Conservation (phyloP, 345 rosid species). For the Eucalyptus pauciflora region DNA sequence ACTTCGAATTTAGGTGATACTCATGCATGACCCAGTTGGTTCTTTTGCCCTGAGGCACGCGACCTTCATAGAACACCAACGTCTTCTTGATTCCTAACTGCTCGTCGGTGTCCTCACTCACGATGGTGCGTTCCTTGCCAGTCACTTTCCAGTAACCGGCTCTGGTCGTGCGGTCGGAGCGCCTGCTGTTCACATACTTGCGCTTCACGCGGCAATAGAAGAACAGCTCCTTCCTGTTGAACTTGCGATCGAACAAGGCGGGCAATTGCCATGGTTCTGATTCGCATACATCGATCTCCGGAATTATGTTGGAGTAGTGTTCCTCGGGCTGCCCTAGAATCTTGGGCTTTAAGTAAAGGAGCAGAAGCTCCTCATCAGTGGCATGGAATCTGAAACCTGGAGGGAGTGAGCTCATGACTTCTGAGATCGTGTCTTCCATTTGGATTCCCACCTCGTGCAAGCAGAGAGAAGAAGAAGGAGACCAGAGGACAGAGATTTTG, state of each 20-base stretch:
- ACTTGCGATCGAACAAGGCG: neutral
- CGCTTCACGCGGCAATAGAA: slow-evolving; percentile 21
- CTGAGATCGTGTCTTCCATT: neutral
- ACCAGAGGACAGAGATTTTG: neutral
- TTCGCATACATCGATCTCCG: slow-evolving; percentile 17
- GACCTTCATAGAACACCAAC: slow-evolving; percentile 17
- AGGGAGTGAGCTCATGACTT: neutral
- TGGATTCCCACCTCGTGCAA: neutral
- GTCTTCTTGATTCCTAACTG: slow-evolving; percentile 27
- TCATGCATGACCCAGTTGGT: slow-evolving; percentile 39
- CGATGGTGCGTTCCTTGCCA: slow-evolving; percentile 7
- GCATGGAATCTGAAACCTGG: slow-evolving; percentile 36
- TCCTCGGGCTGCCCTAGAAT: neutral
- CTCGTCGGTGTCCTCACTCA: neutral
- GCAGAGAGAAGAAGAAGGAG: neutral
- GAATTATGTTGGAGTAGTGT: neutral
- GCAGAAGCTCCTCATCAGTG: slow-evolving; percentile 26
- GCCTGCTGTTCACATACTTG: slow-evolving; percentile 6
- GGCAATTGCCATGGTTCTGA: slow-evolving; percentile 45
- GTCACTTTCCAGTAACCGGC: slow-evolving; percentile 58
- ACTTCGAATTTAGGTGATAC: neutral
- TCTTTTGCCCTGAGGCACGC: neutral
- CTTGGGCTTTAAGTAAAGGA: slow-evolving; percentile 14
- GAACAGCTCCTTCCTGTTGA: slow-evolving; percentile 15
- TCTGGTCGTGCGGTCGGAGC: slow-evolving; percentile 6